Conservation (phyloP, 179 eudicot genomes). For the Vitellaria paradoxa region DNA sequence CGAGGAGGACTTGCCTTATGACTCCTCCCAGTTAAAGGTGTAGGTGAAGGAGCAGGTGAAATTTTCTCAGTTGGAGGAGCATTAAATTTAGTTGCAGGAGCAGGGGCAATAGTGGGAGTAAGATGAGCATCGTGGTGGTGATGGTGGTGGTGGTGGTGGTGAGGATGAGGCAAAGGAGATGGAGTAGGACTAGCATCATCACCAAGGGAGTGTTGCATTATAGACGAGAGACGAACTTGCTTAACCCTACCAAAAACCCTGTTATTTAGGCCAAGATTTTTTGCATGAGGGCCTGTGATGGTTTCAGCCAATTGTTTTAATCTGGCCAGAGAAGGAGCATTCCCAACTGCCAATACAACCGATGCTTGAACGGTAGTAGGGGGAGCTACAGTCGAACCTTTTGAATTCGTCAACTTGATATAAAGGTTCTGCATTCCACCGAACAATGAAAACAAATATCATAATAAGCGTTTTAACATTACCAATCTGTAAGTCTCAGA, state of each 20-base stretch:
- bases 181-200: conserved; percentile 61
- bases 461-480: conserved; percentile 1
- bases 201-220: conserved; percentile 55
- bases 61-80: conserved; percentile 25
- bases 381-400: conserved; percentile 80
- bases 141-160: conserved; percentile 54
- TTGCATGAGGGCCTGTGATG: conserved; percentile 62
- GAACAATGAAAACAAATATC: not conserved
- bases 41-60: conserved; percentile 34
- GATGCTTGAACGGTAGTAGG: conserved; percentile 73
- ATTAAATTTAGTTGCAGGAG: conserved; percentile 33
- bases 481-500: not conserved
- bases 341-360: conserved; percentile 70
- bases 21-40: conserved; percentile 35
- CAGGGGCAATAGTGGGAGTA: conserved; percentile 56
- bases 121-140: conserved; percentile 37
- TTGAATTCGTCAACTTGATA: conserved; percentile 65
- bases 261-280: conserved; percentile 90
- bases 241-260: conserved; percentile 89
- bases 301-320: conserved; percentile 86
- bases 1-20: conserved; percentile 54
- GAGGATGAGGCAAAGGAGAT: conserved; percentile 51
- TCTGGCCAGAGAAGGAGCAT: conserved; percentile 58
- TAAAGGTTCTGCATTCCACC: conserved; percentile 72
- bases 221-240: conserved; percentile 84